These are phyloP conservation scores for Pestalotiopsis sp. DNA, from an alignment of 2,329 filamentous ascomycete genomes.

Conservation along the genomic window DNA sequence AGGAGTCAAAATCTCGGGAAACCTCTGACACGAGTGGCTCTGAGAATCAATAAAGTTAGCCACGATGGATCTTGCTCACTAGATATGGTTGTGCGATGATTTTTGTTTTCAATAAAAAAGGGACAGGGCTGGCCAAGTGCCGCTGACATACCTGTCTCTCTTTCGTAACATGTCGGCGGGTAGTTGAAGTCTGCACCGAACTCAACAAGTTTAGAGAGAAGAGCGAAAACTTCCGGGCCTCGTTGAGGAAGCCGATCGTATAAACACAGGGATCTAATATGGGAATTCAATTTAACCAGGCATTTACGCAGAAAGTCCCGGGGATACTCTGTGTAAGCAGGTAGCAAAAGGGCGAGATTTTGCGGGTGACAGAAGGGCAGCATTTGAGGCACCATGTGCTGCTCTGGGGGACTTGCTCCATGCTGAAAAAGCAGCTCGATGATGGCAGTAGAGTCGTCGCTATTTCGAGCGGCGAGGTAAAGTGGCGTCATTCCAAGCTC, in stretches of 20 bases:
- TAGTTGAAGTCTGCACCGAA: background rate
- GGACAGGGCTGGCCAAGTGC: background rate
- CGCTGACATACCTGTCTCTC: background rate
- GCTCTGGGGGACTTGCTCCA: background rate
- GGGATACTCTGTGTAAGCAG: background rate
- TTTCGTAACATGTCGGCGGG: background rate
- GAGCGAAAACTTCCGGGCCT: background rate
- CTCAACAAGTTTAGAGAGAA: background rate
- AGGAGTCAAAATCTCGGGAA: background rate
- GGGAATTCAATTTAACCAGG: background rate
- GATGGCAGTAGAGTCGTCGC: background rate
- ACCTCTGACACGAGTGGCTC: background rate
- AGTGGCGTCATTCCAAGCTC: background rate
- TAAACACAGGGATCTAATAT: rapidly evolving
- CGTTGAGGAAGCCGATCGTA: background rate
- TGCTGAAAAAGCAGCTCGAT: background rate
- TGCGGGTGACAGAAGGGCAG: background rate
- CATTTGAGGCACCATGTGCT: background rate
- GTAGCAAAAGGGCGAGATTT: background rate
- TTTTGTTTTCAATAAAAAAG: too few species aligned
- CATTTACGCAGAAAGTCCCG: background rate
- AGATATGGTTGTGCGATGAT: too few species aligned
- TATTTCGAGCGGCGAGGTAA: background rate
- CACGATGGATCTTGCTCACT: too few species aligned
- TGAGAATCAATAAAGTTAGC: background rate